Percentiles rank a stretch among this genome's conserved stretches.
Evolutionary conservation across 805 yeast genomes (phyloP).

Genomic region (Candida adriatica): DNA sequence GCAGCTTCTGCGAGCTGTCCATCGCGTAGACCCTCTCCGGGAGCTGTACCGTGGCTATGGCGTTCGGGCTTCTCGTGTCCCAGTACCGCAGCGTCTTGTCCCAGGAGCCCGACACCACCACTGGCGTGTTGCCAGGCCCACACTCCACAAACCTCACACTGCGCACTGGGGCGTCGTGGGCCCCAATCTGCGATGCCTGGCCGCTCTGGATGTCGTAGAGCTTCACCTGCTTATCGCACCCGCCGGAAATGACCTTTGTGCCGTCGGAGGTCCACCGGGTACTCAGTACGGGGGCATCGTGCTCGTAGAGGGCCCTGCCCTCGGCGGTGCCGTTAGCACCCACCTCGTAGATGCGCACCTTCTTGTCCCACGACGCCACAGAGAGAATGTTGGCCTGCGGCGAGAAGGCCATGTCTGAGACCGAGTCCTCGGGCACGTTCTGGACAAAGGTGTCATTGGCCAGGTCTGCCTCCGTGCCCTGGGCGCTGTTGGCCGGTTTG

Average conservation of each 20-base stretch:
- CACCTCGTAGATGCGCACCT: conserved; percentile 88
- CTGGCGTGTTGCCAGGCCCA: conserved; percentile 72
- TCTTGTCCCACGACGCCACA: conserved; percentile 91
- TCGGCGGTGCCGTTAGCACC: conserved; percentile 68
- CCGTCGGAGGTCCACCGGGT: conserved; percentile 87
- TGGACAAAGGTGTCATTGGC: conserved; percentile 63
- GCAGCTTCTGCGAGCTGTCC: conserved; percentile 74
- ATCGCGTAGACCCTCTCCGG: conserved; percentile 90
- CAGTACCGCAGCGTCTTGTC: conserved; percentile 91
- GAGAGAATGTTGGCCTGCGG: conserved; percentile 77
- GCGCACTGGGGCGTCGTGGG: conserved; percentile 76
- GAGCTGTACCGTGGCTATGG: conserved; percentile 71
- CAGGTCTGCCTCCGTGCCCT: conserved; percentile 36
- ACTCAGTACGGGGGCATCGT: conserved; percentile 78
- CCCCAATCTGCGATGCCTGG: conserved; percentile 78
- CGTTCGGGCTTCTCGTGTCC: conserved; percentile 84
- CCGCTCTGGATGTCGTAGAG: conserved; percentile 77
- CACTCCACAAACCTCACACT: conserved; percentile 71
- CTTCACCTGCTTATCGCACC: conserved; percentile 83
- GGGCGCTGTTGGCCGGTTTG: conserved; percentile 2
- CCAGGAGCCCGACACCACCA: conserved; percentile 92
- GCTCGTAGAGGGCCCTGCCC: conserved; percentile 86
- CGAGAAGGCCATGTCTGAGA: conserved; percentile 78
- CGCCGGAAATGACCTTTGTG: conserved; percentile 79
- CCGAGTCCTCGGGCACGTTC: conserved; percentile 88